Evolutionary conservation across 1,139 yeast species (phyloP), one percentile per base, ranked within the genome.

Genomic region (Suhomyces anneliseae): DNA sequence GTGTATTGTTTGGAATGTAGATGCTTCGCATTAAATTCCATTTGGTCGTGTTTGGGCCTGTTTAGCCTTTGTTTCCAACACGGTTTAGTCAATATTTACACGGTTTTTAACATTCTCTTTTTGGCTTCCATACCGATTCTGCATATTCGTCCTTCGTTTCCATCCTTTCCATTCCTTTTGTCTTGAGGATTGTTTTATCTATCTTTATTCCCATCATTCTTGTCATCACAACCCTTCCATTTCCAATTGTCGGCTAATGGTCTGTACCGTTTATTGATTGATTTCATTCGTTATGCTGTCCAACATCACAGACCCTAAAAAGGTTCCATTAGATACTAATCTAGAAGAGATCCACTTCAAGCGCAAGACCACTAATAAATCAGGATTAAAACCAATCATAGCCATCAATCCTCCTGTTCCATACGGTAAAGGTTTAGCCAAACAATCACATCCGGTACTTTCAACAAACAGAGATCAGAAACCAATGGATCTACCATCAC

Each of bases 31-130:
- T 31, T 35, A 37, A 40, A 38, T 40, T 46, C 34, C 35, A 3
- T 29, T 11, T 11, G 27, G 46, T 46, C 49, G 49, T 46, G 49
- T 44, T 46, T 43, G 19, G 19, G n/a, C 40, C 32, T 42, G 44
- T 39, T 32, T 36, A 31, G 10, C 11, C 36, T 15, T 40, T 37
- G 38, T 36, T 26, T 42, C 34, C 42, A 24, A 37, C 29, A 37
- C 43, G 41, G 27, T 35, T 40, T 44, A 32, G 19, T 39, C 34
- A n/a, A 10, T 39, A 33, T 31, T 24, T 35, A 36, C 48, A 42
- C 45, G 48, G 35, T 39, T 12, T 15, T 33, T 27, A 29, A n/a
- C 36, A 14, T 24, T 33, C 26, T 37, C 34, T 39, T 39, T 39
- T 43, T 39, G 34, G 36, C 40, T 44, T 44, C 46, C 27, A 24